Evolutionary conservation across 2,329 filamentous ascomycete genomes (phyloP).

Genomic region (Thielaviopsis musarum): DNA sequence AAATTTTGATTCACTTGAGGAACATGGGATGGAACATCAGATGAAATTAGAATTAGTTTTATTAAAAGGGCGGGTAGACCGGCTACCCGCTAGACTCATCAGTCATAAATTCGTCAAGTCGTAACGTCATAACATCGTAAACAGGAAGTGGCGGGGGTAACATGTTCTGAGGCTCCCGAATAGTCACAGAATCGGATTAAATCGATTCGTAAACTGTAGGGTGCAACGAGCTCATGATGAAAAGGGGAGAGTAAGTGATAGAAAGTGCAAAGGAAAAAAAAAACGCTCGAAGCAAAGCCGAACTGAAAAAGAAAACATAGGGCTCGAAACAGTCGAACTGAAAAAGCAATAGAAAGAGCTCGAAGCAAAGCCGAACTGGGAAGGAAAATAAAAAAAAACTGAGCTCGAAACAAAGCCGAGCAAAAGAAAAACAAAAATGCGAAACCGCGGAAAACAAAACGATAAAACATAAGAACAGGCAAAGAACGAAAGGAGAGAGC

Average conservation of each 20-base stretch:
- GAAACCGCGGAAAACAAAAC: background rate
- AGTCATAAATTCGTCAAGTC: background rate
- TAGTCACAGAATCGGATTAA: background rate
- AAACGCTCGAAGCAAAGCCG: too few relatives aligned
- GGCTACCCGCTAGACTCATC: background rate
- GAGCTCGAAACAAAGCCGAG: background rate
- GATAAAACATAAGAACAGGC: background rate
- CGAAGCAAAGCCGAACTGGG: background rate
- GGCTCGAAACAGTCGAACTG: background rate
- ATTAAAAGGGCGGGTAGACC: background rate
- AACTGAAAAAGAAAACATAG: background rate
- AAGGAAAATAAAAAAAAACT: background rate
- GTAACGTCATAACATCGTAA: background rate
- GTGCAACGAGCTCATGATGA: background rate
- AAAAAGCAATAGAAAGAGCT: background rate
- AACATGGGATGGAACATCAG: background rate
- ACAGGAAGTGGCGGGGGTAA: background rate
- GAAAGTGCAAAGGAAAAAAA: too few relatives aligned
- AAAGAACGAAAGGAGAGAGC: background rate
- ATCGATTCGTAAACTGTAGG: background rate
- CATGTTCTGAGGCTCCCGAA: too few relatives aligned
- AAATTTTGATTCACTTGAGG: background rate
- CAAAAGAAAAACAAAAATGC: conserved; percentile 2
- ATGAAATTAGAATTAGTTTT: background rate
- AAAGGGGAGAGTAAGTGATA: too few relatives aligned